Evolutionary conservation across 352 stramenopile species (phyloP).

Genomic region (Pythium folliculosum): DNA sequence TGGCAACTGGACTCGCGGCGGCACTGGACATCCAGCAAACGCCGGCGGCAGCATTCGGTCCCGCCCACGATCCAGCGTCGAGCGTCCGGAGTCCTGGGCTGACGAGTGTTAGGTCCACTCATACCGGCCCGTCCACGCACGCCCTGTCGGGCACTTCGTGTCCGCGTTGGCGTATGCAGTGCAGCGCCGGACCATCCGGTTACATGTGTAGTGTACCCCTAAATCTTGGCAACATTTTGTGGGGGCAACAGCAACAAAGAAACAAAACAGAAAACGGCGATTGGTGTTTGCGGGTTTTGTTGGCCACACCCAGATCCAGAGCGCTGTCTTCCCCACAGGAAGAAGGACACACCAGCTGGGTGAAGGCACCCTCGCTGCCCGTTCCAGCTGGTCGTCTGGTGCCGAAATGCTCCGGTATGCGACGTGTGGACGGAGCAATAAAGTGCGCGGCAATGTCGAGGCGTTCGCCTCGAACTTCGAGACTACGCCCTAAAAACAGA

Average conservation of each 20-base stretch:
- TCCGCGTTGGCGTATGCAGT: constrained; percentile 3
- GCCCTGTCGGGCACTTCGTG: background rate
- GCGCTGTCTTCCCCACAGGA: background rate
- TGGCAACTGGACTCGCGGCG: background rate
- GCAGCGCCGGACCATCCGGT: background rate
- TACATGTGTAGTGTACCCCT: background rate
- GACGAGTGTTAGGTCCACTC: background rate
- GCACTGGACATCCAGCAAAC: background rate
- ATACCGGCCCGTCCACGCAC: background rate
- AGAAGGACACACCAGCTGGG: background rate
- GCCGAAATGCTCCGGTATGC: background rate
- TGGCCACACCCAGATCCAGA: too few species aligned
- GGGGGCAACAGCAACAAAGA: too few species aligned
- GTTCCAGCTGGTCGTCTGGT: background rate
- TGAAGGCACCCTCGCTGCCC: background rate
- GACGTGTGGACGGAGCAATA: background rate
- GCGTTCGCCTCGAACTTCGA: too few species aligned
- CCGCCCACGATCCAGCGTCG: too few species aligned
- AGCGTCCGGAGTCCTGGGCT: background rate
- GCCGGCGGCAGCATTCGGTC: background rate
- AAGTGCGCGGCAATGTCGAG: too few species aligned
- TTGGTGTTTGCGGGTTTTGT: too few species aligned
- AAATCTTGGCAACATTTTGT: too few species aligned
- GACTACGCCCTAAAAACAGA: too few species aligned
- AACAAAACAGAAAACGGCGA: too few species aligned